Evolutionary conservation across 495 filamentous ascomycete genomes (phyloP).

Genomic region (Penicillium odoratum): DNA sequence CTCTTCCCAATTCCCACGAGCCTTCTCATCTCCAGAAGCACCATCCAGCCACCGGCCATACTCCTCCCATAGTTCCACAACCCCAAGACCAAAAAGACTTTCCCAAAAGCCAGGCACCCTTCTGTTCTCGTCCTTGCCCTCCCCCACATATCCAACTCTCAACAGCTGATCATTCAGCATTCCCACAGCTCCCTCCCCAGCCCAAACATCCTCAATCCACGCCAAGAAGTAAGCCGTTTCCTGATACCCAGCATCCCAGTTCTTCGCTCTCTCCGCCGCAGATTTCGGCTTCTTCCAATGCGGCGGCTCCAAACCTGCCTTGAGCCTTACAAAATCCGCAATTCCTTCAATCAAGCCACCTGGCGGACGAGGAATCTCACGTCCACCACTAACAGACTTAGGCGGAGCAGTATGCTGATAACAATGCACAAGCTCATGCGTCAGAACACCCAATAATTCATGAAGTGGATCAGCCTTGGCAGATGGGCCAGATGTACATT

Average conservation of each 20-base stretch:
- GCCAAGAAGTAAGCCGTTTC: conserved; percentile 90
- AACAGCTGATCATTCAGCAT: conserved; percentile 69
- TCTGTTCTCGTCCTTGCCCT: conserved; percentile 14
- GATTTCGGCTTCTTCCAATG: conserved; percentile 73
- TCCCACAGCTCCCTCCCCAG: conserved; percentile 70
- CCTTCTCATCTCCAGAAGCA: background rate
- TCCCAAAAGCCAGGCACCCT: conserved; percentile 66
- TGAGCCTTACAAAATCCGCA: conserved; percentile 89
- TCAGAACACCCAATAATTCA: conserved; percentile 82
- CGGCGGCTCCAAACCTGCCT: conserved; percentile 68
- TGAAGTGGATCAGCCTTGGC: conserved; percentile 34
- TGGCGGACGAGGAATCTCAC: conserved; percentile 44
- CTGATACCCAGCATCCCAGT: conserved; percentile 93
- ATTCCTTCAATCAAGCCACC: conserved; percentile 88
- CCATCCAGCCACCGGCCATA: conserved; percentile 56
- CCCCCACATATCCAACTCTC: conserved; percentile 47
- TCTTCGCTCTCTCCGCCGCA: conserved; percentile 42
- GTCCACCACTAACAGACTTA: conserved; percentile 17
- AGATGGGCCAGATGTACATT: conserved; percentile 33
- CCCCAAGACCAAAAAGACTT: conserved; percentile 59
- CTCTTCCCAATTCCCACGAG: conserved; percentile 31
- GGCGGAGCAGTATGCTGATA: conserved; percentile 76
- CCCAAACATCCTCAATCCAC: conserved; percentile 64
- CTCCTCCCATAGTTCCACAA: conserved; percentile 72
- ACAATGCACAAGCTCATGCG: conserved; percentile 95